Percentiles rank a stretch among this genome's conserved stretches.
Evolutionary conservation across 257 asterid genomes (phyloP).

Genomic region (Ophiorrhiza pumila): DNA sequence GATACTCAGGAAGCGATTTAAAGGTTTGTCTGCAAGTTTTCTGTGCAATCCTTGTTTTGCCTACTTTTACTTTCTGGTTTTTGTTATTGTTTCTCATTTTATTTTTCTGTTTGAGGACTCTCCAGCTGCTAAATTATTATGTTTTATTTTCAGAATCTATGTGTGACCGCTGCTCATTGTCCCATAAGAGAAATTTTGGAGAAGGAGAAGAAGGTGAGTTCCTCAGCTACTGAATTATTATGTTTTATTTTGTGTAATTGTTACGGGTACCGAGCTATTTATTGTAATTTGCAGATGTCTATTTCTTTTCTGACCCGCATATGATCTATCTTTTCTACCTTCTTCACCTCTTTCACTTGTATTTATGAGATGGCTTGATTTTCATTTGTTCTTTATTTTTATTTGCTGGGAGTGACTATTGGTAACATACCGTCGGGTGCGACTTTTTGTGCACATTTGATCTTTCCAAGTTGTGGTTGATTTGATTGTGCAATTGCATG

Average conservation of each 20-base stretch:
- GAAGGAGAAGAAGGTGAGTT: constrained; percentile 75
- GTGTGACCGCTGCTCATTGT: constrained; percentile 79
- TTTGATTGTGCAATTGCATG: constrained; percentile 4
- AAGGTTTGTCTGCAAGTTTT: constrained; percentile 53
- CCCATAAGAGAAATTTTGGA: constrained; percentile 82
- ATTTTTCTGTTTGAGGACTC: background rate
- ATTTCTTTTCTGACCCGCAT: background rate
- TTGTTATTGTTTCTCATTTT: background rate
- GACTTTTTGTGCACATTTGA: background rate
- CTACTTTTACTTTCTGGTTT: constrained; percentile 1
- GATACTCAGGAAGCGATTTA: constrained; percentile 94
- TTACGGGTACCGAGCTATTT: background rate
- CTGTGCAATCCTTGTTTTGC: constrained; percentile 6
- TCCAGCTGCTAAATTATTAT: background rate
- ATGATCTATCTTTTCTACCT: background rate
- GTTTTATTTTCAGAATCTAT: constrained; percentile 57
- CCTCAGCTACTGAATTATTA: background rate
- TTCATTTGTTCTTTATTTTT: background rate
- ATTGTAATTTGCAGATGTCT: background rate
- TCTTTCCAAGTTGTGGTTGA: background rate
- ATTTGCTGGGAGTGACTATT: background rate
- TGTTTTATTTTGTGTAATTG: background rate
- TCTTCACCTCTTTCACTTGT: background rate
- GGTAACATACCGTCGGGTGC: background rate
- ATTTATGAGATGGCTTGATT: background rate